phyloP scores from a whole-genome alignment of 176 grass and related monocot species.

The Ananas comosus region DNA sequence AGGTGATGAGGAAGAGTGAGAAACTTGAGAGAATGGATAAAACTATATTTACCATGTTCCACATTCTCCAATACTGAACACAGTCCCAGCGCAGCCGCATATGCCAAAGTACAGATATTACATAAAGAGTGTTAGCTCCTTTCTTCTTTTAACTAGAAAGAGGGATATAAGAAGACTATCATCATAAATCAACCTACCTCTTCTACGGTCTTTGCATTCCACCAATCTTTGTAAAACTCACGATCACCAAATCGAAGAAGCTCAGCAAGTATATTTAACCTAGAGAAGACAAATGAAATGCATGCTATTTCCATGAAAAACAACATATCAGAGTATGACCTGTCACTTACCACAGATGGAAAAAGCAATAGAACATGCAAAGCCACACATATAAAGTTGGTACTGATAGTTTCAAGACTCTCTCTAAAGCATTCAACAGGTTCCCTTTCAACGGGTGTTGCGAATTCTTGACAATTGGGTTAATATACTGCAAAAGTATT shows the following conservation, averaged over 20 bases:
- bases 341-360: constrained; percentile 82
- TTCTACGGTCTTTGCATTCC: constrained; percentile 98
- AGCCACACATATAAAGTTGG: constrained; percentile 95
- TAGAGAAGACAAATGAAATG: constrained; percentile 18
- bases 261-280: constrained; percentile 96
- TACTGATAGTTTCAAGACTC: constrained; percentile 91
- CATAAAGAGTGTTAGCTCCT: constrained; percentile 31
- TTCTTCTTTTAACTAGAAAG: constrained; percentile 11
- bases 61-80: constrained; percentile 97
- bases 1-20: too few relatives aligned
- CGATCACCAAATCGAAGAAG: constrained; percentile 86
- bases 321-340: neutral
- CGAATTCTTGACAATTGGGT: constrained; percentile 95
- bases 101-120: constrained; percentile 25
- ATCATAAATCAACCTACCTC: constrained; percentile 42
- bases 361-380: constrained; percentile 99
- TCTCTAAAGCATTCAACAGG: constrained; percentile 89
- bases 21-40: constrained; percentile 12
- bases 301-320: neutral
- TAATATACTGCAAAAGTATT: constrained; percentile 69
- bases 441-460: constrained; percentile 83
- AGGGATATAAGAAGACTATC: neutral
- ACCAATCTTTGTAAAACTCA: constrained; percentile 99
- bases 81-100: constrained; percentile 20
- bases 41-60: constrained; percentile 85